Evolutionary conservation across 768 basidiomycete genomes (phyloP), one percentile per base, ranked within the genome.

Genomic region (Tricholoma hemisulphureum): DNA sequence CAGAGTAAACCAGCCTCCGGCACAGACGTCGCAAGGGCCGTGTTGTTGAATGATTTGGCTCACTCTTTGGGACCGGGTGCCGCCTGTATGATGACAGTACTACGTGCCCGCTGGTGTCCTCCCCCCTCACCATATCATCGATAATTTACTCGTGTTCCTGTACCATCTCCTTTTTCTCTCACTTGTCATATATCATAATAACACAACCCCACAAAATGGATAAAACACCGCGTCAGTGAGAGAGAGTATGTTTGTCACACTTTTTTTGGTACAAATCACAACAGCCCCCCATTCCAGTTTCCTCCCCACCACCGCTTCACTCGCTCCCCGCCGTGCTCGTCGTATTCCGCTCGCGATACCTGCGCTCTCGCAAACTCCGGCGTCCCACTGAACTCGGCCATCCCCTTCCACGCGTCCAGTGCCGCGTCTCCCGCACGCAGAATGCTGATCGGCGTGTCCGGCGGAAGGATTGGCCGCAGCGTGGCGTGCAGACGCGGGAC

Each of bases 281-380:
- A 60, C 21, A 64, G 65, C 8, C 67, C 70, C 20, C 71, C 73
- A 66, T 91, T 91, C 87, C 88, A 91, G 69, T 98, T 98, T 6
- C 95, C 88, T 69, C 93, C 93, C 83, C 89, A 92, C 89, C 97
- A 97, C 67, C 81, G 81, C 71, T 88, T 91, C 58, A 95, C 78
- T 59, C 92, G 81, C 71, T 97, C 95, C 2, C 84, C 85, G 0
- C 97, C 96, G 73, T 85, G 83, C 70, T 99, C 97, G 7, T 93
- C 86, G 63, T 98, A 99, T 69, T 98, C 92, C 4, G 81, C 84
- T 63, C 77, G 80, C 14, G 88, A 91, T 35, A 96, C 82, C 2
- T 83, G 79, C 1, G 84, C 81, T 29, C 67, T 69, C 45, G 63
- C 49, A 64, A 89, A 87, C 57, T 79, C 83, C 0, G 76, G 73